Conservation (phyloP, 1,284 basidiomycete genomes). For the Naganishia liquefaciens region DNA sequence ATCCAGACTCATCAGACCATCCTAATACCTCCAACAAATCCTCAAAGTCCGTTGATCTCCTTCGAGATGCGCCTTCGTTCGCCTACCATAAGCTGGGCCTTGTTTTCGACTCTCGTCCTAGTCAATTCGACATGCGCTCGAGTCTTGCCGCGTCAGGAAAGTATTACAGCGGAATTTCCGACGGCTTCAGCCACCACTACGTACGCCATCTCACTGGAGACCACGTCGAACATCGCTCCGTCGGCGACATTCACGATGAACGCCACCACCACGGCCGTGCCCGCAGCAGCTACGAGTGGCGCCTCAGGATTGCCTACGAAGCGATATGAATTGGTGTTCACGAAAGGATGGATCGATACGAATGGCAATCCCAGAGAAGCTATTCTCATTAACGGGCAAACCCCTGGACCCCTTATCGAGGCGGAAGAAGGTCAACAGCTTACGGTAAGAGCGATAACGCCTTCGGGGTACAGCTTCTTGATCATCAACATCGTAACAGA, state of each 20-base stretch:
- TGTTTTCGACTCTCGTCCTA: neutral
- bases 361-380: slow-evolving; percentile 30
- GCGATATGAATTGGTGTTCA: slow-evolving; percentile 22
- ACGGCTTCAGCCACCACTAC: slow-evolving; percentile 10
- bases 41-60: neutral
- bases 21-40: neutral
- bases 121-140: neutral
- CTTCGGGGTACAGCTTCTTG: neutral
- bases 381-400: slow-evolving; percentile 31
- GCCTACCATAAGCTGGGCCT: no score
- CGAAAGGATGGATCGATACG: slow-evolving; percentile 22
- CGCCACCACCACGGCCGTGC: slow-evolving; percentile 2
- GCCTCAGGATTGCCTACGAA: slow-evolving; percentile 7
- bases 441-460: slow-evolving; percentile 1
- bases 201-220: slow-evolving; percentile 1
- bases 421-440: slow-evolving; percentile 27
- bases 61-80: neutral
- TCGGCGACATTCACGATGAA: slow-evolving; percentile 11
- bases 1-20: neutral
- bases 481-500: neutral
- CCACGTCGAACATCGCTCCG: slow-evolving; percentile 3
- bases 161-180: neutral
- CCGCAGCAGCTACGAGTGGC: neutral
- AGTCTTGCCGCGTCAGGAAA: slow-evolving; percentile 7
- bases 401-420: slow-evolving; percentile 31